Base-by-base conservation (phyloP, 75 land plant species). In the Cunninghamia lanceolata region DNA sequence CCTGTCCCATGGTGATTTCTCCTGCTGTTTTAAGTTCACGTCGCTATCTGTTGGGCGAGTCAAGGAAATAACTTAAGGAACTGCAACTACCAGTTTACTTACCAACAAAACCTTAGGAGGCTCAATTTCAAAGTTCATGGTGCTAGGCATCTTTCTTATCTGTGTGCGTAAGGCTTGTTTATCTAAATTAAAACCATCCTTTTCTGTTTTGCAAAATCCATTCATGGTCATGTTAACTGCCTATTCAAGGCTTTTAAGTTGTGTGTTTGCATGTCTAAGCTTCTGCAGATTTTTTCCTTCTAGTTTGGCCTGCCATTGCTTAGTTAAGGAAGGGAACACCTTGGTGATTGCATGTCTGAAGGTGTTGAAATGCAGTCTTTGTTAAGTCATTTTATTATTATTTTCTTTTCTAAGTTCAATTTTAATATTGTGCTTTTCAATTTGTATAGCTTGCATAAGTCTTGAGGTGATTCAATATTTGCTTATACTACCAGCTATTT, bases 391-490 rank as follows among this genome's bases (percentile, higher is more conserved):
- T 66, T 56, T 13, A 25, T 84, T 8, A 66, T 84, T 53, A 9
- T 14, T 38, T 2, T 3, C 42, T 6, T 34, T 63, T 30, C 21
- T 38, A 30, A 38, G 39, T 84, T 84, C 4, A n/a, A 68, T 66
- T 42, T 79, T 16, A 42, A 32, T 54, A 46, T 38, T 17, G 53
- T 89, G 66, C 30, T 85, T 85, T 63, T 73, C 53, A n/a, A 43
- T 11, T 73, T 11, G 14, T 35, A 77, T 91, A 83, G 45, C 45
- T 25, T 80, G 21, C 46, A 80, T 80, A 43, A 80, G 46, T 80
- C 11, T 43, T 80, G 50, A 28, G 14, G 9, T 80, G n/a, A 80
- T 25, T 80, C 21, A 43, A 21, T 80, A 43, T 14, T 28, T 9
- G 3, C 39, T 79, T 80, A 30, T 43, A 3, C 32, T 43, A 11